Conservation (phyloP, 441 rosid genomes). For the Pelargonium australe region DNA sequence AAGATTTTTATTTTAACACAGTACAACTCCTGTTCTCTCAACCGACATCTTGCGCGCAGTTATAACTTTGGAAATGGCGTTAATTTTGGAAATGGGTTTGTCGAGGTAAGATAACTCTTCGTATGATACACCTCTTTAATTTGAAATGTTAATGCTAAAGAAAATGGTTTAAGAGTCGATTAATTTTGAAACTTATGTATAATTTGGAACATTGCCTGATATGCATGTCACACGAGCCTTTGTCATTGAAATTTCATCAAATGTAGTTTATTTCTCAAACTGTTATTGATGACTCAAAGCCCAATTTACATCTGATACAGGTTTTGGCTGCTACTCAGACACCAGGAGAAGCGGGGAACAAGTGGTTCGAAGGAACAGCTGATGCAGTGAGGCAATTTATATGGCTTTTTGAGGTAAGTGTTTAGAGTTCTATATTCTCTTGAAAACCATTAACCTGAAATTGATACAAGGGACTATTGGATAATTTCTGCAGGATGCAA, state of each 20-base stretch:
- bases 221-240: no score
- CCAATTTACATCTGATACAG: constrained; percentile 26
- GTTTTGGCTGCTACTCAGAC: constrained; percentile 97
- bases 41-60: not conserved
- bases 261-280: not conserved
- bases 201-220: no score
- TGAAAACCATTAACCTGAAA: not conserved
- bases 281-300: no score
- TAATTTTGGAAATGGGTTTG: constrained; percentile 89
- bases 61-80: constrained; percentile 3
- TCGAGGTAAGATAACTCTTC: constrained; percentile 52
- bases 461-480: not conserved
- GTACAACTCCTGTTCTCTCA: constrained; percentile 1
- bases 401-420: constrained; percentile 88
- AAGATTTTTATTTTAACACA: constrained; percentile 4
- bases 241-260: not conserved
- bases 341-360: constrained; percentile 76
- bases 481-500: constrained; percentile 60
- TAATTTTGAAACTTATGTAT: no score
- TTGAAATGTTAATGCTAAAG: no score
- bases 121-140: not conserved
- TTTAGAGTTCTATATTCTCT: not conserved
- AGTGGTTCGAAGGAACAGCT: constrained; percentile 97
- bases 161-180: no score
- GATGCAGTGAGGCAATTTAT: constrained; percentile 92